Conservation (phyloP, 495 filamentous ascomycete genomes). For the Penicillium cosmopolitanum region DNA sequence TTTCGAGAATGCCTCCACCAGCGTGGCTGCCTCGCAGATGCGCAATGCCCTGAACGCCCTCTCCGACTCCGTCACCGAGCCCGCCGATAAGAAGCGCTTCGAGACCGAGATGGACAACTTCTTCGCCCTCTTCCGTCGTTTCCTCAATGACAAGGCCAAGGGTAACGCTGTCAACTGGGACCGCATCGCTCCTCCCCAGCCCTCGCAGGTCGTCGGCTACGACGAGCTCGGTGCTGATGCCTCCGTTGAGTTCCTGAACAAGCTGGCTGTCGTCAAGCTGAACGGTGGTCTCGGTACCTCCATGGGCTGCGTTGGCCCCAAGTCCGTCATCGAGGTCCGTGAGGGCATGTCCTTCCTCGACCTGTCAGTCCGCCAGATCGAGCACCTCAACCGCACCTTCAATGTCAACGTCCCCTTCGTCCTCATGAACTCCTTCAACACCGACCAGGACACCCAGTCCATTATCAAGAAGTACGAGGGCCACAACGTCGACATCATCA, state of each 20-base stretch:
- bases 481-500: conserved; percentile 98
- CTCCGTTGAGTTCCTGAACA: conserved; percentile 91
- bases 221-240: conserved; percentile 80
- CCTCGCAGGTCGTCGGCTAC: conserved; percentile 92
- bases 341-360: conserved; percentile 99
- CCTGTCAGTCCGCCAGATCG: conserved; percentile 97
- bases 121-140: conserved; percentile 96
- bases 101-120: conserved; percentile 99
- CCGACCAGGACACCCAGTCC: conserved; percentile 93
- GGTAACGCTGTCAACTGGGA: conserved; percentile 95
- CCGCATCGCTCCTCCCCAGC: conserved; percentile 88
- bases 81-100: conserved; percentile 83
- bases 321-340: conserved; percentile 99
- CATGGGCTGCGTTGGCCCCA: conserved; percentile 99
- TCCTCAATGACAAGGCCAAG: conserved; percentile 98
- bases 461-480: conserved; percentile 99
- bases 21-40: conserved; percentile 98
- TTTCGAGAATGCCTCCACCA: conserved; percentile 98
- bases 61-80: conserved; percentile 83
- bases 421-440: conserved; percentile 99
- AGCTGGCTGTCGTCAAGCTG: conserved; percentile 97
- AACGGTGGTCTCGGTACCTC: conserved; percentile 99
- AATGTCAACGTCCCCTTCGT: conserved; percentile 97
- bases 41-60: conserved; percentile 94
- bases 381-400: conserved; percentile 98